These are phyloP conservation scores for Comarum palustre DNA, from an alignment of 306 rosid genomes.

Conservation along the genomic window DNA sequence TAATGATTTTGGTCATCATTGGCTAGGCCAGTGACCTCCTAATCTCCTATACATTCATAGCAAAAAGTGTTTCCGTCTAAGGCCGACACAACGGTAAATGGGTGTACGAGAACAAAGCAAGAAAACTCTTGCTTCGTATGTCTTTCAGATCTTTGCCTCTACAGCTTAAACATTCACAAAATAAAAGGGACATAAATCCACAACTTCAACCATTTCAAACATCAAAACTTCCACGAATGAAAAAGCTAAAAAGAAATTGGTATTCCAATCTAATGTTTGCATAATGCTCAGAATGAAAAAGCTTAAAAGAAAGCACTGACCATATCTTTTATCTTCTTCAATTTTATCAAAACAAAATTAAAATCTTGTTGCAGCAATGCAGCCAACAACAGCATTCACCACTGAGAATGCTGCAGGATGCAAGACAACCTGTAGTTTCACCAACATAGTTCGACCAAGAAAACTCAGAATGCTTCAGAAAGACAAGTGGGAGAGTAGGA, in stretches of 20 bases:
- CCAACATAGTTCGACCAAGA: neutral
- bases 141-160: neutral
- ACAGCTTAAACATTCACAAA: neutral
- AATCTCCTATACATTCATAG: neutral
- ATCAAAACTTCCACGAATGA: neutral
- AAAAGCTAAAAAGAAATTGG: too few relatives aligned
- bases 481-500: neutral
- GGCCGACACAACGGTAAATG: too few relatives aligned
- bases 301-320: neutral
- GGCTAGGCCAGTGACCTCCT: neutral
- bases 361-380: neutral
- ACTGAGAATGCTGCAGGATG: neutral
- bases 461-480: neutral
- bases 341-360: slow-evolving; percentile 4
- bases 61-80: too few relatives aligned
- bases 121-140: neutral
- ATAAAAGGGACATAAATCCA: neutral
- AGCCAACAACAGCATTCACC: neutral
- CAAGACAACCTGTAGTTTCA: neutral
- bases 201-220: neutral
- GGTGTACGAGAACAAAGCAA: neutral
- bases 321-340: neutral
- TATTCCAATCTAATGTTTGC: neutral
- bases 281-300: neutral
- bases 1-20: neutral